Percentiles rank a stretch among this genome's conserved stretches.
Conservation (phyloP, 495 filamentous ascomycete species). For the Lasiosphaeriaceae sp. region DNA sequence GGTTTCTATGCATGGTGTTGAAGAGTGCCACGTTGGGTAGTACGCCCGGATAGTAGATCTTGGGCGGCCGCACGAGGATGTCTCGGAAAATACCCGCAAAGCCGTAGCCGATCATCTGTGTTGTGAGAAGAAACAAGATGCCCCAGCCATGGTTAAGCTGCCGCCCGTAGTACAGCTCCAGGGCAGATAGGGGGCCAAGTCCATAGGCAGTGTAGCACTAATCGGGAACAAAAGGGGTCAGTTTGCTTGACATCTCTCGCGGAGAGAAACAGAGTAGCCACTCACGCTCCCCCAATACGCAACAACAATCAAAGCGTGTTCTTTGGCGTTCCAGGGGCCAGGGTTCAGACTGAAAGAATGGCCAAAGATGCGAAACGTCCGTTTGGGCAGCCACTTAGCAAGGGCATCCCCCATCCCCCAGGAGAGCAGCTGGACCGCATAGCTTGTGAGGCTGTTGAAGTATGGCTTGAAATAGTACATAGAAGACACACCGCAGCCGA, state of each 20-base stretch:
- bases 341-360: slow-evolving; percentile 25
- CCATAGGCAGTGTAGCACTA: slow-evolving; percentile 20
- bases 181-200: slow-evolving; percentile 18
- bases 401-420: slow-evolving; percentile 18
- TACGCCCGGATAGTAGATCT: slow-evolving; percentile 32
- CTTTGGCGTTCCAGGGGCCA: slow-evolving; percentile 36
- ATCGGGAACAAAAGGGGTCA: neutral
- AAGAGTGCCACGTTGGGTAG: slow-evolving; percentile 19
- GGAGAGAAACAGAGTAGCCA: neutral
- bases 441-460: slow-evolving; percentile 11
- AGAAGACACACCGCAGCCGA: slow-evolving; percentile 13
- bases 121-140: slow-evolving; percentile 30
- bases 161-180: slow-evolving; percentile 20
- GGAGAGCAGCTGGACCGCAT: slow-evolving; percentile 15
- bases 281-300: slow-evolving; percentile 16
- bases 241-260: neutral
- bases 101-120: slow-evolving; percentile 36
- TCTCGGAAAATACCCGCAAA: slow-evolving; percentile 35
- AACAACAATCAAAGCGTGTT: slow-evolving; percentile 31
- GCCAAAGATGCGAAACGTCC: slow-evolving; percentile 11
- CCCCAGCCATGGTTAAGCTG: slow-evolving; percentile 15
- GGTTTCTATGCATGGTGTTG: slow-evolving; percentile 21
- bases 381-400: slow-evolving; percentile 10
- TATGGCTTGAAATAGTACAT: slow-evolving; percentile 18
- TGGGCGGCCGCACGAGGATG: slow-evolving; percentile 31